A percentile compares a stretch with the other conserved stretches of the same genome.
Conservation (phyloP, 2,329 filamentous ascomycete genomes). For the Grosmannia huntii region DNA sequence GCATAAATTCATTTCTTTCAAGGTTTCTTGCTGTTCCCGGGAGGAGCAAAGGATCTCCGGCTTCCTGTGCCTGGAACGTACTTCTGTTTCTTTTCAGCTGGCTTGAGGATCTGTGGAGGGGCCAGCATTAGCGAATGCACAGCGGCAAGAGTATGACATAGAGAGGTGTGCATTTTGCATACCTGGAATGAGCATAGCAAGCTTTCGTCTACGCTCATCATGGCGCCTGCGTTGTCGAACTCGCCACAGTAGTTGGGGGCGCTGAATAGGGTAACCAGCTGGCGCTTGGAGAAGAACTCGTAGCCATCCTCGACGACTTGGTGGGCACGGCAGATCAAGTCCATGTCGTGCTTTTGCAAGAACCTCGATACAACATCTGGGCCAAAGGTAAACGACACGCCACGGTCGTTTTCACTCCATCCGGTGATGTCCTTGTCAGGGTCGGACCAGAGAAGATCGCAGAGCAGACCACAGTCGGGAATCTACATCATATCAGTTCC, state of each 20-base stretch:
- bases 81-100: conserved; percentile 99
- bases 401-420: conserved; percentile 98
- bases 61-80: conserved; percentile 72
- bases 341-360: conserved; percentile 99
- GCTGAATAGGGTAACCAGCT: conserved; percentile 93
- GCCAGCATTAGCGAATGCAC: conserved; percentile 8
- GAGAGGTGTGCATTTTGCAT: conserved; percentile 14
- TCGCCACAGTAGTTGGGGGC: conserved; percentile 99
- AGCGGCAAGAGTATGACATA: conserved; percentile 7
- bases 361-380: conserved; percentile 95
- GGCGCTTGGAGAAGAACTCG: conserved; percentile 98
- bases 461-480: conserved; percentile 92
- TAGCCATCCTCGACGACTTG: conserved; percentile 98
- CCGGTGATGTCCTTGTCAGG: conserved; percentile 98
- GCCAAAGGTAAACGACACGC: conserved; percentile 97
- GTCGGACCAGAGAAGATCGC: conserved; percentile 96
- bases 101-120: conserved; percentile 73
- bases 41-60: conserved; percentile 53
- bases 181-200: conserved; percentile 98
- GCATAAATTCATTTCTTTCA: conserved; percentile 35
- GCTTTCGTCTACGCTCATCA: conserved; percentile 99
- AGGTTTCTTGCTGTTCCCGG: conserved; percentile 42
- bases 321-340: conserved; percentile 95
- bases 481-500: conserved; percentile 45
- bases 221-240: conserved; percentile 97